A percentile compares a stretch with the other conserved stretches of the same genome.
Conservation (phyloP, 805 yeast genomes). For the Blastobotrys peoriensis region DNA sequence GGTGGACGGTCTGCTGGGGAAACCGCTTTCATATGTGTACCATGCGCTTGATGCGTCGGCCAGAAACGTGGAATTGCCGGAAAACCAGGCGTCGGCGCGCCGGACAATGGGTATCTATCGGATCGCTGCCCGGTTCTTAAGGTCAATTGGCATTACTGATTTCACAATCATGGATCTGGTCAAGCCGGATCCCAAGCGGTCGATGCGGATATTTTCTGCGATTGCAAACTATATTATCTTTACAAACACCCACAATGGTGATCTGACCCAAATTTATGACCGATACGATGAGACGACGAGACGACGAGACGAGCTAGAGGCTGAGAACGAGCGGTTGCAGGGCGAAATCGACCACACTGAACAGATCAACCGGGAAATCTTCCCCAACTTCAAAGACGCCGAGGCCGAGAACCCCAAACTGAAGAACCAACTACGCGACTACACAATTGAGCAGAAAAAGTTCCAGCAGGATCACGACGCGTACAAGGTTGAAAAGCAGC, state of each 20-base stretch:
- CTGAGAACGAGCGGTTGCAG: conserved; percentile 35
- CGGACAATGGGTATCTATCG: conserved; percentile 51
- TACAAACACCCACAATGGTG: conserved; percentile 67
- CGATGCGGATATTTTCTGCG: conserved; percentile 66
- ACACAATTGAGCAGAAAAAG: conserved; percentile 57
- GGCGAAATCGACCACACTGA: conserved; percentile 34
- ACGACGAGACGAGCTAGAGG: conserved; percentile 34
- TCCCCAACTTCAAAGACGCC: conserved; percentile 31
- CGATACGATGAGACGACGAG: conserved; percentile 47
- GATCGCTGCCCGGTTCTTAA: conserved; percentile 55
- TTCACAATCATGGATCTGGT: conserved; percentile 67
- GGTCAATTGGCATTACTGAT: conserved; percentile 71
- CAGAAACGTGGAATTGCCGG: conserved; percentile 32
- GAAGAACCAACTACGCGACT: conserved; percentile 54
- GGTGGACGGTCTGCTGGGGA: conserved; percentile 53
- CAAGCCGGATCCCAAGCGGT: conserved; percentile 68
- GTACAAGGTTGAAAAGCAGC: conserved; percentile 58
- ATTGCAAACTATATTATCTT: conserved; percentile 81
- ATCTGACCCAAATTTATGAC: conserved; percentile 57
- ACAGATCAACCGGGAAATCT: conserved; percentile 25
- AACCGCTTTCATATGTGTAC: conserved; percentile 33
- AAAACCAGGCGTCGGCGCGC: conserved; percentile 36
- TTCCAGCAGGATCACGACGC: conserved; percentile 55
- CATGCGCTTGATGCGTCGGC: conserved; percentile 29
- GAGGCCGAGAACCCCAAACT: conserved; percentile 47